phyloP scores from a whole-genome alignment of 345 rosid species.

The Corymbia maculata region DNA sequence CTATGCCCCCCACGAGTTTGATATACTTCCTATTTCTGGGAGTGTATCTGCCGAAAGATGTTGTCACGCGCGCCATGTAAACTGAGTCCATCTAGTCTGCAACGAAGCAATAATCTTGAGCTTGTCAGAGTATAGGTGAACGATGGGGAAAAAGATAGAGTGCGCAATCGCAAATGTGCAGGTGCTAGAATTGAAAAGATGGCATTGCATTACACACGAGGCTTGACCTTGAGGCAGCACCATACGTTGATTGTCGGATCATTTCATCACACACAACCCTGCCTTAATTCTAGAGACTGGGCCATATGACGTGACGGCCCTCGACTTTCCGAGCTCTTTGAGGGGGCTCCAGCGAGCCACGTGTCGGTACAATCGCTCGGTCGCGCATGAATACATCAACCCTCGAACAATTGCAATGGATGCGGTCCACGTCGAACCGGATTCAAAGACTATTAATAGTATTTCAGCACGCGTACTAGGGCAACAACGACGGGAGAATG shows the following conservation, averaged over 20 bases:
- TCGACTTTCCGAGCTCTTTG: background rate
- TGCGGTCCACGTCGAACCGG: background rate
- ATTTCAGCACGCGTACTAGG: too few species aligned
- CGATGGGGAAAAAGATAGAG: background rate
- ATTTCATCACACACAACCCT: too few species aligned
- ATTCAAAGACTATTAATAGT: background rate
- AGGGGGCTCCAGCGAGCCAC: background rate
- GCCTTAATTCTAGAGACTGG: background rate
- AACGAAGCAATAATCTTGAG: background rate
- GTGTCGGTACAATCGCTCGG: too few species aligned
- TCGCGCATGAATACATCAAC: background rate
- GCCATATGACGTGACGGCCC: background rate
- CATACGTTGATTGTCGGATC: background rate
- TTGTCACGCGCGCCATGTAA: background rate
- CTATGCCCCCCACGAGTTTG: background rate
- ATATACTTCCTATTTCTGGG: background rate
- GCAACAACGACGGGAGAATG: background rate
- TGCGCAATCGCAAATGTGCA: background rate
- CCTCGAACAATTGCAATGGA: background rate
- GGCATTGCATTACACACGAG: background rate
- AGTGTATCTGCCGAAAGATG: background rate
- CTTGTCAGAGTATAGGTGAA: background rate
- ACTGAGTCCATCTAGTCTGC: background rate
- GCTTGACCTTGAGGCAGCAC: background rate
- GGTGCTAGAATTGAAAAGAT: background rate